These are phyloP conservation scores for Aspergillus sp. DNA, from an alignment of 2,329 filamentous ascomycete species.

Conservation along the genomic window DNA sequence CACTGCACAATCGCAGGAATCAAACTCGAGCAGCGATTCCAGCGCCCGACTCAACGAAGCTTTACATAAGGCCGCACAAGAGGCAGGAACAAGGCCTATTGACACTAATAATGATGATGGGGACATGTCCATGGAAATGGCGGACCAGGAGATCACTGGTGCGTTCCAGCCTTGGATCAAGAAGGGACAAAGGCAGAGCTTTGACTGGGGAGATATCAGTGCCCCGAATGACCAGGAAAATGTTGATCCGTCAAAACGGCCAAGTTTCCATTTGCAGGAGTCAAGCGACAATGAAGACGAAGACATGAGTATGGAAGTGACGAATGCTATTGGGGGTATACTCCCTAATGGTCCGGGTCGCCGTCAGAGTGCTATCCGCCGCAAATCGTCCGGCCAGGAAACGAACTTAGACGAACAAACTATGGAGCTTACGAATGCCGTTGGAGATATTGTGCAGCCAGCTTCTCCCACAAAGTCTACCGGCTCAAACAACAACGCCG, in stretches of 20 bases:
- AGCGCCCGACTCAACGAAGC: slow-evolving; percentile 68
- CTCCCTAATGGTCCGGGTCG: slow-evolving; percentile 39
- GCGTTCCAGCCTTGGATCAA: slow-evolving; percentile 43
- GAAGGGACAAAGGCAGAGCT: slow-evolving; percentile 31
- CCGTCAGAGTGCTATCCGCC: slow-evolving; percentile 29
- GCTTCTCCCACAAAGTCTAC: slow-evolving; percentile 18
- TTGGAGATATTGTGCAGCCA: slow-evolving; percentile 30
- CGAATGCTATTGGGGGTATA: slow-evolving; percentile 71
- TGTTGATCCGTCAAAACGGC: slow-evolving; percentile 23
- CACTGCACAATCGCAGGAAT: slow-evolving; percentile 49
- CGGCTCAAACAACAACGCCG: slow-evolving; percentile 20
- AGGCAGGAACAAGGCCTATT: slow-evolving; percentile 64
- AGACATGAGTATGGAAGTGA: slow-evolving; percentile 92
- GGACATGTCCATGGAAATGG: slow-evolving; percentile 73
- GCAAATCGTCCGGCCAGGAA: slow-evolving; percentile 34
- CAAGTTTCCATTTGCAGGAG: slow-evolving; percentile 8
- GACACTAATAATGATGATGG: slow-evolving; percentile 52
- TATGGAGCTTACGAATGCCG: slow-evolving; percentile 38
- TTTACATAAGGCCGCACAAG: slow-evolving; percentile 62
- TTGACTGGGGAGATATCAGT: slow-evolving; percentile 35
- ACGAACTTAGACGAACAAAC: slow-evolving; percentile 41
- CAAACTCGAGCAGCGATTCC: slow-evolving; percentile 48
- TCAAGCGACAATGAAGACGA: slow-evolving; percentile 43
- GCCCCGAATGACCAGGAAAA: slow-evolving; percentile 39
- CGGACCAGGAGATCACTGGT: slow-evolving; percentile 47